Evolutionary conservation across 169 alveolate species (phyloP), one percentile per base, ranked within the genome.

Genomic region (Cryptosporidium sp.): DNA sequence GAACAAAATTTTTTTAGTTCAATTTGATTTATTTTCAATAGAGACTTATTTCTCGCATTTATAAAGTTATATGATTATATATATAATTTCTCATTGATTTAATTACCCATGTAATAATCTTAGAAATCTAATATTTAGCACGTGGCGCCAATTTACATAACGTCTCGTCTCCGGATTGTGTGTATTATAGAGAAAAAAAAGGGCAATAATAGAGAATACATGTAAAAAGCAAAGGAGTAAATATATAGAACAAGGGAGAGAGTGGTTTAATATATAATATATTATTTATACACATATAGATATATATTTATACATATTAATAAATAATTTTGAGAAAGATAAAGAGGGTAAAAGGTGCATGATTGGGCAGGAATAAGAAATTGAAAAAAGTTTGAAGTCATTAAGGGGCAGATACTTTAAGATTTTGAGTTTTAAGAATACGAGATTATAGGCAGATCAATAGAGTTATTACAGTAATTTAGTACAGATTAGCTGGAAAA

Each of bases 121-220:
- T 23, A 9, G n/a, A 26, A 55, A 55, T 55, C 67, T 55, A 55
- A 55, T 55, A 55, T 55, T 55, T 55, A 8, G 14, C 37, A 10
- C 6, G 26, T 55, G 67, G 62, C 86, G 86, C 86, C 71, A 55
- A 58, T n/a, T 71, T 41, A 5, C 71, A 59, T 52, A 41, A 58
- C 86, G 86, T 55, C 86, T 73, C 71, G 86, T 73, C 86, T 73
- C 86, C 37, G 45, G 86, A 73, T 71, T 73, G 86, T 73, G 86
- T 73, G 86, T 73, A 55, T 10, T 33, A 23, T 18, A 51, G 55
- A 39, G 33, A 23, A 73, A 37, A 73, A 55, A 51, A 55, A 65
- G 29, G 70, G 55, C 14, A 59, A 71, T 39, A 45, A 48, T 35
- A 37, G 33, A 65, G 51, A 52, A 59, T 73, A 73, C 70, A 73